A percentile compares a stretch with the other conserved stretches of the same genome.
phyloP scores from a whole-genome alignment of 2,329 filamentous ascomycete genomes.

The Mycocentrospora acerina region DNA sequence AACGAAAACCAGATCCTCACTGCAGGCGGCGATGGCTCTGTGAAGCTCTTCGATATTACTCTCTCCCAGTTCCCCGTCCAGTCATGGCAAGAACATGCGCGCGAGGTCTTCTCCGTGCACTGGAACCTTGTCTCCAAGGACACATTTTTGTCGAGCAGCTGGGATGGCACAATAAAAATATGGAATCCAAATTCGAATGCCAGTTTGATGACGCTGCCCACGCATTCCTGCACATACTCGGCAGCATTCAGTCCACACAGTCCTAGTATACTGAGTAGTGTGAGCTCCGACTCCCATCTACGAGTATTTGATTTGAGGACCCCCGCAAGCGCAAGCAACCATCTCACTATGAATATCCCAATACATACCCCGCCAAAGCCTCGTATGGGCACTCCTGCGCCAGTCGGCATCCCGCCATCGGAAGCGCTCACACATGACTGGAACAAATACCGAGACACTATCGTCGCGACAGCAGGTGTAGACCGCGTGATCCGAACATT shows the following conservation, averaged over 20 bases:
- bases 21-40: constrained; percentile 87
- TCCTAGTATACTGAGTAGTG: constrained; percentile 80
- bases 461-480: constrained; percentile 86
- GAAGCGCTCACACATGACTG: constrained; percentile 96
- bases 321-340: constrained; percentile 81
- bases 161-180: constrained; percentile 95
- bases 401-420: constrained; percentile 59
- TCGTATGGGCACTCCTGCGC: constrained; percentile 45
- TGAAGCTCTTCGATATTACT: constrained; percentile 89
- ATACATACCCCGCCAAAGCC: constrained; percentile 70
- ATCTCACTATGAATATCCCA: constrained; percentile 78
- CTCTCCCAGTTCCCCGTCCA: constrained; percentile 83
- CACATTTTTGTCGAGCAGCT: constrained; percentile 85
- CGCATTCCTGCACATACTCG: constrained; percentile 92
- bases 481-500: constrained; percentile 87
- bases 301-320: constrained; percentile 90
- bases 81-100: constrained; percentile 89
- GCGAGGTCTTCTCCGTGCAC: constrained; percentile 87
- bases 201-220: constrained; percentile 82
- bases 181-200: constrained; percentile 80
- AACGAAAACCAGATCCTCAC: constrained; percentile 93
- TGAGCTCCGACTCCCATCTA: constrained; percentile 84
- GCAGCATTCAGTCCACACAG: constrained; percentile 88
- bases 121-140: constrained; percentile 94
- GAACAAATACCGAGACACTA: constrained; percentile 92